These are phyloP conservation scores for Cinnamomum micranthum DNA, from an alignment of 164 flowering plant species.

Conservation along the genomic window DNA sequence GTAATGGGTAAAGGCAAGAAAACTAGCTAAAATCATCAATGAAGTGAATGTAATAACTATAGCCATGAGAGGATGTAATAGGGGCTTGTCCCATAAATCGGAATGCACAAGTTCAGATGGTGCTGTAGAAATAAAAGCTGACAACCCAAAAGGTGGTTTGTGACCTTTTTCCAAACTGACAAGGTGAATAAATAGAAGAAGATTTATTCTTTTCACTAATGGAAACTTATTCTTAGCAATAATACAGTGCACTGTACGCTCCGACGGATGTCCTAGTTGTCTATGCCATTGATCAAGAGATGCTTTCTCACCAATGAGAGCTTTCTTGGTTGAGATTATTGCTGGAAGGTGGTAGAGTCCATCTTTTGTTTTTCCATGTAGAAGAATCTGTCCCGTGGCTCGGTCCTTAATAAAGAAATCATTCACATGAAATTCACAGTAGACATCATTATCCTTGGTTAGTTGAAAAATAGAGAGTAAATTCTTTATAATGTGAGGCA, in stretches of 20 bases:
- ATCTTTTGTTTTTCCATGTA: neutral
- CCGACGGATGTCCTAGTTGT: neutral
- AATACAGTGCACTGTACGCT: neutral
- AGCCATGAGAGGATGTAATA: neutral
- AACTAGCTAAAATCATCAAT: neutral
- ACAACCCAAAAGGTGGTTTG: neutral
- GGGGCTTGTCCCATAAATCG: neutral
- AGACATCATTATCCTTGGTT: neutral
- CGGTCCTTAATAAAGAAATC: constrained; percentile 3
- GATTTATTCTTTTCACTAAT: neutral
- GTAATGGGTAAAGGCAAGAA: neutral
- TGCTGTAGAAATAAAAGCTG: neutral
- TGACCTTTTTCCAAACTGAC: neutral
- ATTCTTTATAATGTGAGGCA: constrained; percentile 1
- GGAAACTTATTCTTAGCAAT: neutral
- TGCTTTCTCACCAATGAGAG: neutral
- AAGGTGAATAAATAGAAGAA: neutral
- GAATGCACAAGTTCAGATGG: neutral
- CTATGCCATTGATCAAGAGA: neutral
- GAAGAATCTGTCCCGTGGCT: neutral
- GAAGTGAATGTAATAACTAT: neutral
- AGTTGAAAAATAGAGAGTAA: neutral
- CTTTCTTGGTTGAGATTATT: neutral
- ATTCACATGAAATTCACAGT: constrained; percentile 1
- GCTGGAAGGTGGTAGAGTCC: neutral